Conservation (phyloP, 164 flowering plant species). For the Saururus chinensis region DNA sequence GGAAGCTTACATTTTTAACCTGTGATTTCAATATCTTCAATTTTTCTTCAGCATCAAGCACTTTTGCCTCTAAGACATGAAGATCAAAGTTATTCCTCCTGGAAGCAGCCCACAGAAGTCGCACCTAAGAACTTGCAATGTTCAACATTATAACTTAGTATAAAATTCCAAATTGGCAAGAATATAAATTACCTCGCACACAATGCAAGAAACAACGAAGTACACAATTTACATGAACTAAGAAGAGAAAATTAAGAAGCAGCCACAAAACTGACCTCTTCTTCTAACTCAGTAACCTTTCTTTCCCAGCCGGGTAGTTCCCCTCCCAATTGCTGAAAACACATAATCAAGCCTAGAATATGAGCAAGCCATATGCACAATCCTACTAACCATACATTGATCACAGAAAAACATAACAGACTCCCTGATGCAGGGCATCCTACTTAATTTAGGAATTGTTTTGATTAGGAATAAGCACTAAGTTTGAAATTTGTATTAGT, state of each 20-base stretch:
- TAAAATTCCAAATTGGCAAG: slow-evolving; percentile 7
- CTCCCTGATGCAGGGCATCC: no score
- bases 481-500: no score
- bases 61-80: slow-evolving; percentile 40
- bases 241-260: neutral
- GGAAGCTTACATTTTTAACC: slow-evolving; percentile 41
- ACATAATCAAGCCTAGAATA: neutral
- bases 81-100: slow-evolving; percentile 65
- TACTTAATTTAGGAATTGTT: no score
- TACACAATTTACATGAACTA: neutral
- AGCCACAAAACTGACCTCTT: slow-evolving; percentile 41
- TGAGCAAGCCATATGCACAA: neutral
- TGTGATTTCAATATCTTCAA: slow-evolving; percentile 24
- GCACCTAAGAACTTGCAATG: slow-evolving; percentile 43
- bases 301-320: slow-evolving; percentile 25
- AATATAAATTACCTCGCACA: neutral
- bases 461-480: no score
- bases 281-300: slow-evolving; percentile 36
- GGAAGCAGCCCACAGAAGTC: slow-evolving; percentile 50
- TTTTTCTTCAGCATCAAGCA: slow-evolving; percentile 37
- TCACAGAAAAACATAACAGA: neutral
- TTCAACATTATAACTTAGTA: slow-evolving; percentile 15
- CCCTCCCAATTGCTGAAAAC: slow-evolving; percentile 22
- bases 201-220: neutral
- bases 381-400: neutral